Percentiles rank a stretch among this genome's conserved stretches.
These are phyloP conservation scores for Aspergillus ibericus DNA, from an alignment of 2,329 filamentous ascomycete genomes.

Conservation along the genomic window DNA sequence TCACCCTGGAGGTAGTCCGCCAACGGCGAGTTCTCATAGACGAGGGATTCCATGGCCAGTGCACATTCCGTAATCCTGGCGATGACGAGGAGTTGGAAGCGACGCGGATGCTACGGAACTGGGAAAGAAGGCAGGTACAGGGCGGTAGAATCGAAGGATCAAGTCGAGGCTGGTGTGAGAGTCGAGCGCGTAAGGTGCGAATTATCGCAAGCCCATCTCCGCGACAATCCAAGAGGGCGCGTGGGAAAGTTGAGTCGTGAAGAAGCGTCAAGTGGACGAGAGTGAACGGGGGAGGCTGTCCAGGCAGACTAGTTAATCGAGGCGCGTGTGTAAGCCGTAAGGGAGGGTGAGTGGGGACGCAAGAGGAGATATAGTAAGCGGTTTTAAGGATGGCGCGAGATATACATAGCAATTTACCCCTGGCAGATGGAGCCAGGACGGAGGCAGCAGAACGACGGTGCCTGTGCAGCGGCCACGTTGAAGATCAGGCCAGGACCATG, in stretches of 20 bases:
- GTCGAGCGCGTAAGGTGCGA: slow-evolving; percentile 3
- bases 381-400: slow-evolving; percentile 1
- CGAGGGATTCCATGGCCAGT: slow-evolving; percentile 75
- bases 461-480: slow-evolving; percentile 21
- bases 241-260: not conserved
- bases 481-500: slow-evolving; percentile 16
- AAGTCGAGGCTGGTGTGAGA: not conserved
- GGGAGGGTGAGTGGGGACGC: slow-evolving; percentile 6
- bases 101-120: not conserved
- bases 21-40: slow-evolving; percentile 83
- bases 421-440: slow-evolving; percentile 15
- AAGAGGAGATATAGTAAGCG: slow-evolving; percentile 2
- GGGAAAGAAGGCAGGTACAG: not conserved
- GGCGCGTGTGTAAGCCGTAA: slow-evolving; percentile 1
- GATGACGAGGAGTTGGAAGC: slow-evolving; percentile 5
- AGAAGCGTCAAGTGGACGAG: not conserved
- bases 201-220: slow-evolving; percentile 20
- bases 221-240: slow-evolving; percentile 7
- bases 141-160: slow-evolving; percentile 8
- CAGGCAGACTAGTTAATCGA: not conserved
- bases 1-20: slow-evolving; percentile 86
- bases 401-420: slow-evolving; percentile 9
- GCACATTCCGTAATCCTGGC: slow-evolving; percentile 31
- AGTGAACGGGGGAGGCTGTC: not conserved
- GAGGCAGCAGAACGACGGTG: not conserved